phyloP scores from a whole-genome alignment of 2,329 filamentous ascomycete species.

The Fusarium transvaalense region DNA sequence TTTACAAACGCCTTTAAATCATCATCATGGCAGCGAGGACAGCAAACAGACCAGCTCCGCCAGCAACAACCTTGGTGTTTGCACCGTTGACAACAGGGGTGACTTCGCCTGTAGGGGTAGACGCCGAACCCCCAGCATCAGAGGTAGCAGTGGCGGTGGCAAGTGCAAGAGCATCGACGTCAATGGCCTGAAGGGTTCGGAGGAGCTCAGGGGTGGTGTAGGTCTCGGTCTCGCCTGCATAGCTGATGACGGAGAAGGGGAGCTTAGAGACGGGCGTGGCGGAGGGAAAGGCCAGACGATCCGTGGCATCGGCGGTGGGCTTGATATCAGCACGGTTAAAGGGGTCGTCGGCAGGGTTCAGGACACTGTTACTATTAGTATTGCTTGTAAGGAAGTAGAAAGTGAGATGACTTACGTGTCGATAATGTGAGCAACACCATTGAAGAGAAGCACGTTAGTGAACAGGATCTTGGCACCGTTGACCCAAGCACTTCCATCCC shows the following conservation, averaged over 20 bases:
- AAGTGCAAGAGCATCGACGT: conserved; percentile 10
- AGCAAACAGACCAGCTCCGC: conserved; percentile 19
- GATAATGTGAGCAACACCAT: conserved; percentile 52
- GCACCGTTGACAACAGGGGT: conserved; percentile 27
- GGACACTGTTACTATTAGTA: conserved; percentile 39
- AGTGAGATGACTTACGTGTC: conserved; percentile 42
- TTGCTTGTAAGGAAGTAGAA: rapidly evolving
- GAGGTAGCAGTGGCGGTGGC: conserved; percentile 16
- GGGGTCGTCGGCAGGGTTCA: conserved; percentile 41
- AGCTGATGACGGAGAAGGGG: conserved; percentile 46
- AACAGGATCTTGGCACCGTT: conserved; percentile 51
- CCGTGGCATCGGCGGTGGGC: conserved; percentile 39
- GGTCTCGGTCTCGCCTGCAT: conserved; percentile 36
- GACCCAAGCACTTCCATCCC: conserved; percentile 50
- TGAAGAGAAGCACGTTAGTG: conserved; percentile 50
- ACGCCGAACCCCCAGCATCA: neutral
- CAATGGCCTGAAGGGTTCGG: conserved; percentile 45
- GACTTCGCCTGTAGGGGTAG: conserved; percentile 10
- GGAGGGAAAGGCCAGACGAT: conserved; percentile 47
- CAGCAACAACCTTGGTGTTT: conserved; percentile 19
- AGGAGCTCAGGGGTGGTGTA: conserved; percentile 50
- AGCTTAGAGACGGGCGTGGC: conserved; percentile 46
- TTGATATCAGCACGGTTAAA: conserved; percentile 47
- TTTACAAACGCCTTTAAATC: neutral
- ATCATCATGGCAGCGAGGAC: conserved; percentile 23